Evolutionary conservation across 2,329 filamentous ascomycete genomes (phyloP), one percentile per base, ranked within the genome.

Genomic region (Chaetomium olivaceum): DNA sequence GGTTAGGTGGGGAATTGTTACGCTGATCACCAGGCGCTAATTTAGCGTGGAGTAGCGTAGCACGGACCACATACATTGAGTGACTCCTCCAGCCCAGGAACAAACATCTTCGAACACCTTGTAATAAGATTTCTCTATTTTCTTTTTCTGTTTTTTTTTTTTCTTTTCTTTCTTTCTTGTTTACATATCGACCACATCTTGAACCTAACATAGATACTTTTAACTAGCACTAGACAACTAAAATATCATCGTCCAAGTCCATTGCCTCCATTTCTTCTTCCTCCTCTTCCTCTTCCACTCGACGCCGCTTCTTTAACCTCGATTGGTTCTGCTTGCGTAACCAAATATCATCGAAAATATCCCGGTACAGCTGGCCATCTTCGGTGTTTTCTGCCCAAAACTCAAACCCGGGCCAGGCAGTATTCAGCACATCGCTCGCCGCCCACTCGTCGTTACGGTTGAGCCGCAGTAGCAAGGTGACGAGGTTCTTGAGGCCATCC

Each of bases 301-400:
- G 27, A 4, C 27, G 21, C 23, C 39, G 50, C 58, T 58, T 63
- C 50, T 55, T 58, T 4, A 66, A 59, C 50, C 59, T 65, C 29
- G 21, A 16, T 33, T 58, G 54, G 36, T 73, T 73, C 21, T 64
- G 43, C 64, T 61, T 59, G 48, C 70, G 60, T 4, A 69, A 58
- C 67, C 57, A 62, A 12, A 69, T 67, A 39, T 73, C 70, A n/a
- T 73, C 68, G 54, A 74, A 75, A 16, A 77, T 65, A 63, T 79
- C 78, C n/a, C 72, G 65, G 65, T 77, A 76, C 7, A 70, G 61
- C 46, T 23, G 62, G 1, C 77, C 77, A 16, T 77, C 77, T 0
- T 73, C 69, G 0, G 73, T 77, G 3, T 65, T 54, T 1, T 62
- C 61, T 62, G 72, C 73, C 78, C 78, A 80, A 9, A 65, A 29